These are phyloP conservation scores for Salix koriyanagi DNA, from an alignment of 345 rosid species.

Conservation along the genomic window DNA sequence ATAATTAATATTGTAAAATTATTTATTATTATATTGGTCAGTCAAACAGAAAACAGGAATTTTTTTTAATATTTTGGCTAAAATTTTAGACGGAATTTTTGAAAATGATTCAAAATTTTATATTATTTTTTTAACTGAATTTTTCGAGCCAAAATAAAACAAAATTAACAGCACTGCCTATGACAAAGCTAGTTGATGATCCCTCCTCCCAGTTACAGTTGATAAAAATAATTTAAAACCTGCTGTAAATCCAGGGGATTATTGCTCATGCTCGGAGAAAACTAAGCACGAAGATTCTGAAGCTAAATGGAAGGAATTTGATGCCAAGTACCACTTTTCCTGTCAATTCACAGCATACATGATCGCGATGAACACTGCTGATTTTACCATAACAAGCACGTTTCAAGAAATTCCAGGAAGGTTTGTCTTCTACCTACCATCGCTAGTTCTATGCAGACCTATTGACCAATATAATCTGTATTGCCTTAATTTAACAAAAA, in stretches of 20 bases:
- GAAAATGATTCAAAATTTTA: no score
- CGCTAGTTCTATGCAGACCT: background rate
- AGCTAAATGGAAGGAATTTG: conserved; percentile 79
- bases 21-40: no score
- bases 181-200: no score
- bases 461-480: background rate
- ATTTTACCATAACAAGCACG: conserved; percentile 84
- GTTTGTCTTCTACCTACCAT: conserved; percentile 27
- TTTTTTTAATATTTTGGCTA: no score
- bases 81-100: no score
- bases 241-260: conserved; percentile 46
- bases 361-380: conserved; percentile 78
- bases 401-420: conserved; percentile 98
- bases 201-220: no score
- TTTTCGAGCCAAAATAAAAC: no score
- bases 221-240: background rate
- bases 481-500: background rate
- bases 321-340: conserved; percentile 82
- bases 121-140: no score
- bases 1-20: no score
- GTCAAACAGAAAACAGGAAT: no score
- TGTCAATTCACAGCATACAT: conserved; percentile 90
- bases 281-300: conserved; percentile 91
- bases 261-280: conserved; percentile 96
- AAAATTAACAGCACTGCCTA: no score